Percentiles rank a stretch among this genome's conserved stretches.
These are phyloP conservation scores for Haberlea rhodopensis DNA, from an alignment of 257 asterid genomes.

Conservation along the genomic window DNA sequence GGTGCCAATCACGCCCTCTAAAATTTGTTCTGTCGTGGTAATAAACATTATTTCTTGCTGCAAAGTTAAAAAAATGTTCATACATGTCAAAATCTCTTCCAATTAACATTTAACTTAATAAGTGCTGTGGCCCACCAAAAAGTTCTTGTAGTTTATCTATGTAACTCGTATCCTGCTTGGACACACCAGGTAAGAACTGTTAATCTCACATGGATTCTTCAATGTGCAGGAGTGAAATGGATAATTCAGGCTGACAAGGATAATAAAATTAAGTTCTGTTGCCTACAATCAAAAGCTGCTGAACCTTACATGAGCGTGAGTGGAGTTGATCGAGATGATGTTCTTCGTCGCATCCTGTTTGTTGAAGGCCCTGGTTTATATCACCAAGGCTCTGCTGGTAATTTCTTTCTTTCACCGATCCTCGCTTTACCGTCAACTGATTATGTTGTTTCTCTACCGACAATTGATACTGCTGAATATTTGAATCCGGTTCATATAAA, in stretches of 20 bases:
- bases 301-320: slow-evolving; percentile 71
- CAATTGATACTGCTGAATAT: not conserved
- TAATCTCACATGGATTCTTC: not conserved
- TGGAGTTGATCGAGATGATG: slow-evolving; percentile 69
- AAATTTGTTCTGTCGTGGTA: not conserved
- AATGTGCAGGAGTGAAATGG: slow-evolving; percentile 76
- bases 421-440: not conserved
- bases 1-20: not conserved
- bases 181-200: not conserved
- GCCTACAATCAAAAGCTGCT: slow-evolving; percentile 88
- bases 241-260: slow-evolving; percentile 67
- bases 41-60: not conserved
- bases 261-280: slow-evolving; percentile 81
- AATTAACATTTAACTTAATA: not conserved
- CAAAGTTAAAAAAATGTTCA: too few species aligned
- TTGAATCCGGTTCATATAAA: too few species aligned
- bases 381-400: slow-evolving; percentile 93
- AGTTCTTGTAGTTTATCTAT: not conserved
- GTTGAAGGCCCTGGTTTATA: slow-evolving; percentile 78
- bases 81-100: not conserved
- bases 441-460: too few species aligned
- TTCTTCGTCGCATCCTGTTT: slow-evolving; percentile 76
- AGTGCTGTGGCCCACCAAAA: not conserved
- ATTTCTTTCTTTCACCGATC: not conserved
- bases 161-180: slow-evolving; percentile 6